Evolutionary conservation across 2,329 filamentous ascomycete species (phyloP).

Genomic region (Cladosporium sp.): DNA sequence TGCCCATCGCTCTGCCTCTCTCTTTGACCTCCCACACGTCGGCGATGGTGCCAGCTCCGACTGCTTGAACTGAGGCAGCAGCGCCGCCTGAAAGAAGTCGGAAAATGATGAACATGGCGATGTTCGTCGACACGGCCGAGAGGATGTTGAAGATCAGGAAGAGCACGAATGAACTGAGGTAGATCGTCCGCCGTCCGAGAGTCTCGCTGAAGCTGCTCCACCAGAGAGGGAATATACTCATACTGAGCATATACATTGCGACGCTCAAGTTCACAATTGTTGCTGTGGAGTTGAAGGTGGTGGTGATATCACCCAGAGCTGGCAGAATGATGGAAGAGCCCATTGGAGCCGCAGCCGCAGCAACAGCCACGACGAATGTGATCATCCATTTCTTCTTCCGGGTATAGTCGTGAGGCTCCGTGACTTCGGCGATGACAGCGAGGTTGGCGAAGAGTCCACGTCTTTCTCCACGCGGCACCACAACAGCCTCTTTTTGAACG

Average conservation of each 20-base stretch:
- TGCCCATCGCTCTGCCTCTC: constrained; percentile 73
- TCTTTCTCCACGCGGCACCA: constrained; percentile 52
- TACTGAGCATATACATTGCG: constrained; percentile 72
- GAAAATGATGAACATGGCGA: constrained; percentile 74
- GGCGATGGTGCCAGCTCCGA: constrained; percentile 77
- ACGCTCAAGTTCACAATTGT: constrained; percentile 72
- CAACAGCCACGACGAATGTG: constrained; percentile 71
- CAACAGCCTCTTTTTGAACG: constrained; percentile 28
- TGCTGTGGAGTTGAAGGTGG: constrained; percentile 57
- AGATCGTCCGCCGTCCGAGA: constrained; percentile 69
- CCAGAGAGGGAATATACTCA: constrained; percentile 83
- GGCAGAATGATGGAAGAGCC: constrained; percentile 82
- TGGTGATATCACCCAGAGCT: constrained; percentile 60
- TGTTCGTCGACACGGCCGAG: constrained; percentile 64
- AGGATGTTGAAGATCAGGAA: constrained; percentile 69
- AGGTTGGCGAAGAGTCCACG: constrained; percentile 70
- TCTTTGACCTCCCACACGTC: constrained; percentile 74
- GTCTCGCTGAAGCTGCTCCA: constrained; percentile 78
- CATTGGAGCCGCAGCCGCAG: constrained; percentile 73
- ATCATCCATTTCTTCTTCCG: constrained; percentile 78
- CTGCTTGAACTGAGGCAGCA: constrained; percentile 74
- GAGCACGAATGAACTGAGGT: constrained; percentile 67
- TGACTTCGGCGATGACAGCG: constrained; percentile 72
- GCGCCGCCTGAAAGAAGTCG: constrained; percentile 71
- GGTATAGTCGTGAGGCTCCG: constrained; percentile 69